These are phyloP conservation scores for Bocquillonia castaneifolia DNA, from an alignment of 441 rosid genomes.

Conservation along the genomic window DNA sequence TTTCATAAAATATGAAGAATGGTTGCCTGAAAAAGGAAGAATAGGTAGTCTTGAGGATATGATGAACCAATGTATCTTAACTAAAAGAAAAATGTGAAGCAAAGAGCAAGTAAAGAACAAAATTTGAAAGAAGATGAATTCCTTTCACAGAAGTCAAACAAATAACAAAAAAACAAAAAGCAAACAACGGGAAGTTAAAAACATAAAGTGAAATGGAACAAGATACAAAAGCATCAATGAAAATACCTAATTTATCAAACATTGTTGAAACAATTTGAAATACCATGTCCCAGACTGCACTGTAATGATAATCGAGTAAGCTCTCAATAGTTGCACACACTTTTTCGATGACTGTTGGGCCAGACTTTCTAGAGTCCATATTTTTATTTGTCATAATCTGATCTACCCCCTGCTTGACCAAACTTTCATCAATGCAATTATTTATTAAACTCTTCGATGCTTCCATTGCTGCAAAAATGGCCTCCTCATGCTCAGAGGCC, in stretches of 20 bases:
- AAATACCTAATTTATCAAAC: conserved; percentile 77
- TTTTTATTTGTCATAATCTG: conserved; percentile 38
- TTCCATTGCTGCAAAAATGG: conserved; percentile 71
- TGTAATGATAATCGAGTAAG: conserved; percentile 72
- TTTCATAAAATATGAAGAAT: conserved; percentile 72
- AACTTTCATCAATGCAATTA: conserved; percentile 65
- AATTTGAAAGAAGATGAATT: not conserved
- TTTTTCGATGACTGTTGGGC: conserved; percentile 76
- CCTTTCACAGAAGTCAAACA: not conserved
- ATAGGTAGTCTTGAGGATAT: not conserved
- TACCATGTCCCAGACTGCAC: conserved; percentile 75
- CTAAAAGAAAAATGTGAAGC: not conserved
- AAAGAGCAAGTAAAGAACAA: not conserved
- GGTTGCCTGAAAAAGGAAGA: conserved; percentile 39
- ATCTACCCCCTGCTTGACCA: conserved; percentile 72
- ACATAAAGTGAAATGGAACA: conserved; percentile 6
- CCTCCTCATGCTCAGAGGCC: conserved; percentile 87
- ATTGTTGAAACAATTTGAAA: conserved; percentile 72
- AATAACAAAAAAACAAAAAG: not conserved
- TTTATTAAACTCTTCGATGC: conserved; percentile 66
- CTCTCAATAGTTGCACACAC: conserved; percentile 67
- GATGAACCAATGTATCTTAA: not conserved
- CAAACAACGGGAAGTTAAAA: not conserved
- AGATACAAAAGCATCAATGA: conserved; percentile 2
- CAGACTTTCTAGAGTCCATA: conserved; percentile 40